Base-by-base conservation (phyloP, 768 basidiomycete species). In the Filobasidium wieringae region DNA sequence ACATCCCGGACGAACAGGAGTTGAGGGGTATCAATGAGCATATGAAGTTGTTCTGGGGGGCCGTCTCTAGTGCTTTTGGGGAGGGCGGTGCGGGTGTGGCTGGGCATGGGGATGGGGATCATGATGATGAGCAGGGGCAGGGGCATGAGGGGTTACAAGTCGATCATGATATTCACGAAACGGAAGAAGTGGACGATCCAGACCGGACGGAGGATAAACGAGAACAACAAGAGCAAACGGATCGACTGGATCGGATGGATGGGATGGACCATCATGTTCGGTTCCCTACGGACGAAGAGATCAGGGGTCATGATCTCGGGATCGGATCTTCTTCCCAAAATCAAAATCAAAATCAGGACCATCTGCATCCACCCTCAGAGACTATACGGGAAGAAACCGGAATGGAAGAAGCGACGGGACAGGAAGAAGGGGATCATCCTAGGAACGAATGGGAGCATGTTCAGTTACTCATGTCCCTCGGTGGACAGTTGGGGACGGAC, bases 391-490 rank as follows among this genome's bases (percentile, higher is more conserved):
- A n/a, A n/a, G n/a, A n/a, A n/a, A n/a, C n/a, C n/a, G n/a, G n/a
- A n/a, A 37, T 37, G 36, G 36, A 37, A 37, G n/a, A 9, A n/a
- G n/a, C 36, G n/a, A 37, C 9, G 36, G 30, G 6, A 2, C 27
- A 32, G 7, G 27, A 24, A 7, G 29, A 32, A 4, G 4, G 9
- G 22, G 32, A 51, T 5, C 29, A 51, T 31, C 50, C 50, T 51
- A 26, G 50, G 6, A 51, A 51, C 32, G 50, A 51, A n/a, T 51
- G 50, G 50, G 54, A 55, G 29, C 54, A 55, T 24, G 54, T 55
- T 4, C 33, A 40, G 40, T 31, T 55, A 4, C 37, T 55, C 11
- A 55, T 55, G 54, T 26, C 39, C 14, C 40, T 55, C 8, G 52
- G 52, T 7, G 50, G 50, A 30, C 29, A 47, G 43, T 27, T 47